phyloP scores from a whole-genome alignment of 805 yeast species.

The Diddensiella caesifluorescens region DNA sequence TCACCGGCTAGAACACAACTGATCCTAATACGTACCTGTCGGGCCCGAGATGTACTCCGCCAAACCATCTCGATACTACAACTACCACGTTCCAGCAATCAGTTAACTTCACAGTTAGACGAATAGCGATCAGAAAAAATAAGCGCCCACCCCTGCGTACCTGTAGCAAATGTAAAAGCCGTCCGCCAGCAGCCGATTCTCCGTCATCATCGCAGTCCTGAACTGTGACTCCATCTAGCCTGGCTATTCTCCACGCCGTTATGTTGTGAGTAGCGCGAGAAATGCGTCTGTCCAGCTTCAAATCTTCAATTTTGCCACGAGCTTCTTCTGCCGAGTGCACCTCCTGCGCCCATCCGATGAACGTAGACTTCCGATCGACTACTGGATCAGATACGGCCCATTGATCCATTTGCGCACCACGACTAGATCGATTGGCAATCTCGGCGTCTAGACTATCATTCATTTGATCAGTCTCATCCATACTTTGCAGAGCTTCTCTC shows the following conservation, averaged over 20 bases:
- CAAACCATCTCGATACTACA: constrained; percentile 87
- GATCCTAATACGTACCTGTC: constrained; percentile 39
- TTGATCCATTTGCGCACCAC: constrained; percentile 57
- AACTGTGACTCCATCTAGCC: constrained; percentile 47
- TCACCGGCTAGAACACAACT: not conserved
- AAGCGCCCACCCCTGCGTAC: constrained; percentile 31
- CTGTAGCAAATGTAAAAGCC: constrained; percentile 72
- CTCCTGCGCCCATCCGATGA: constrained; percentile 65
- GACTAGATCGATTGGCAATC: constrained; percentile 36
- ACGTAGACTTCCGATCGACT: constrained; percentile 77
- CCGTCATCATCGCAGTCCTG: constrained; percentile 98
- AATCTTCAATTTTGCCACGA: constrained; percentile 40
- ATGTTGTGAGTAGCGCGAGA: constrained; percentile 71
- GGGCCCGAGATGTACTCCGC: constrained; percentile 87
- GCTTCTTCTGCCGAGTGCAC: constrained; percentile 70
- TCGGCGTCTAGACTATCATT: constrained; percentile 1
- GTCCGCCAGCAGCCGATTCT: constrained; percentile 91
- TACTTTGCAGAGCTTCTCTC: constrained; percentile 31
- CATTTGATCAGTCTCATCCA: constrained; percentile 21
- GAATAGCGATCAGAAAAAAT: not conserved
- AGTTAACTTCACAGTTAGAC: constrained; percentile 27
- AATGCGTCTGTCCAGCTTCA: constrained; percentile 63
- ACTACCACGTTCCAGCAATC: constrained; percentile 82
- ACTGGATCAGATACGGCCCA: constrained; percentile 80
- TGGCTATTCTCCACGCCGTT: constrained; percentile 76